Base-by-base conservation (phyloP, 306 rosid genomes). In the Pterocarpus santalinus region DNA sequence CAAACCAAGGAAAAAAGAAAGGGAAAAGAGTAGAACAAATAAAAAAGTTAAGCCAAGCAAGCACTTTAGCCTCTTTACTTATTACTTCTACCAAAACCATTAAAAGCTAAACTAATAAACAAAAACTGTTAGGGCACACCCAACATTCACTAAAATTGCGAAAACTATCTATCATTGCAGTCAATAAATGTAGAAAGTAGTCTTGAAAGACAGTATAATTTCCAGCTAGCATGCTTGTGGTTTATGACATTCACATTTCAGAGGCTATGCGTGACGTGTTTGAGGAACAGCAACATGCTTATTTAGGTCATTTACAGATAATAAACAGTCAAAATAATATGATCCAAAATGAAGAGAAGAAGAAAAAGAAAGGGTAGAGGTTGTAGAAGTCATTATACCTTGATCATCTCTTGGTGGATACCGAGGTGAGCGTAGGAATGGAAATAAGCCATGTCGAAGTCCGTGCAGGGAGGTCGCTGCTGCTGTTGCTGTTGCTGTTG, bases 331-430 rank as follows among this genome's bases (percentile, higher is more conserved):
- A 0, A 53, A 53, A 12, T 14, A 12, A 41, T 9, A 55, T 16
- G n/a, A 1, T 8, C 0, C 13, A 64, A 49, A 75, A 75, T 17
- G 10, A 62, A 30, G 41, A 2, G 28, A 62, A 6, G 10, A 44
- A 51, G 61, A 49, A 58, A 60, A 11, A 66, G 14, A 47, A 22
- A 36, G 5, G 41, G 4, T 3, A n/a, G 8, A 66, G 57, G 5
- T 22, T 5, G 9, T 2, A 15, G 15, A 43, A 13, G 3, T 2
- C 1, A 14, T 1, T 1, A 0, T 1, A 92, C 99, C 99, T 95
- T 95, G 85, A 95, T 93, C 99, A 95, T 95, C 78, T 91, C 99
- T 75, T 95, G 96, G 80, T 95, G 99, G 81, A 95, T 91, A 15
- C 99, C 99, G 52, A 95, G 96, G 85, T 95, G 97, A 28, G 99